phyloP scores from a whole-genome alignment of 1,139 yeast genomes.

The Yamadazyma epiphylla region DNA sequence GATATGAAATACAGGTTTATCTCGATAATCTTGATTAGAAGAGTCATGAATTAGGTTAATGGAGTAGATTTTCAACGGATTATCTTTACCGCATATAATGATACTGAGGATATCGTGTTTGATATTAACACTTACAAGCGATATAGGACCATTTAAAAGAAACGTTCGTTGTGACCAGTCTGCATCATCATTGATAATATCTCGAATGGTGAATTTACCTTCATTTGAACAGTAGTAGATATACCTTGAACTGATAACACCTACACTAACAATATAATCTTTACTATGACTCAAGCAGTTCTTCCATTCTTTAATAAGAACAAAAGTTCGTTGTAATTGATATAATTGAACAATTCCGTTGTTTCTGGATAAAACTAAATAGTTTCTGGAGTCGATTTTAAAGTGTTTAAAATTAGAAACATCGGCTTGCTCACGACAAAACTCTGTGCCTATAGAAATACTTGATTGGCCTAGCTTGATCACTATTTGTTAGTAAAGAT shows the following conservation, averaged over 20 bases:
- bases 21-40: not conserved
- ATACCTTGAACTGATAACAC: constrained; percentile 25
- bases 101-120: constrained; percentile 15
- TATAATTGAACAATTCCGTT: constrained; percentile 32
- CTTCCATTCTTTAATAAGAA: constrained; percentile 36
- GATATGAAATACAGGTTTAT: not conserved
- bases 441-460: constrained; percentile 2
- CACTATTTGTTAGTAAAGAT: not conserved
- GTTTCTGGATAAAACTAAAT: constrained; percentile 24
- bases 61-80: constrained; percentile 34
- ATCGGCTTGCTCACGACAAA: constrained; percentile 4
- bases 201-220: constrained; percentile 44
- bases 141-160: constrained; percentile 32
- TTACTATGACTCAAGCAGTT: constrained; percentile 15
- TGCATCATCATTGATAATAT: constrained; percentile 38
- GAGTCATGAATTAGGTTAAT: constrained; percentile 6
- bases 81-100: constrained; percentile 45
- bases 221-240: constrained; percentile 43
- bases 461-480: not conserved
- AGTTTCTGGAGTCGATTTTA: constrained; percentile 13
- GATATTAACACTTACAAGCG: constrained; percentile 25
- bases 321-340: constrained; percentile 17
- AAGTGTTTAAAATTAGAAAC: constrained; percentile 6
- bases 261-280: constrained; percentile 22
- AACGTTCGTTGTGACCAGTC: constrained; percentile 25